Percentiles rank a stretch among this genome's conserved stretches.
Conservation (phyloP, 495 filamentous ascomycete species). For the Barbatosphaeria neglecta region DNA sequence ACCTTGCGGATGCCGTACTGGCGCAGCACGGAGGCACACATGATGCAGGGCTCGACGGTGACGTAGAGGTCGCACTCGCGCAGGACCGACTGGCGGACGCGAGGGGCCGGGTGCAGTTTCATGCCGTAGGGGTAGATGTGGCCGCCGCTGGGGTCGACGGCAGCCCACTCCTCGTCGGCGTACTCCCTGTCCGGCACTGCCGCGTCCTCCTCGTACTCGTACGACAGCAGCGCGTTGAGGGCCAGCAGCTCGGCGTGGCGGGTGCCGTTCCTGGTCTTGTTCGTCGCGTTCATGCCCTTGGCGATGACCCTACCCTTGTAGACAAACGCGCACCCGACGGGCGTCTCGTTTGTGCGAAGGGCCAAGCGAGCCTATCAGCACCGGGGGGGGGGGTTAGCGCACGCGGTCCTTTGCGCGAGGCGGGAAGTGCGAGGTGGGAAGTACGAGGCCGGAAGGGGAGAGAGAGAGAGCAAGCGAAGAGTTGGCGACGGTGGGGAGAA, state of each 20-base stretch:
- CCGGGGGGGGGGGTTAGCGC: constrained; percentile 5
- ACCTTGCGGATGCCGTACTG: constrained; percentile 74
- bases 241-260: constrained; percentile 91
- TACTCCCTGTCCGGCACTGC: constrained; percentile 4
- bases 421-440: background rate
- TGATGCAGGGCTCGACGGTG: constrained; percentile 94
- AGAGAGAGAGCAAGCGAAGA: background rate
- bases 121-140: constrained; percentile 39
- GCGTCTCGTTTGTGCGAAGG: constrained; percentile 75
- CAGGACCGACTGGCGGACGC: constrained; percentile 43
- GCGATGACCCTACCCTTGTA: constrained; percentile 63
- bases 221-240: constrained; percentile 44
- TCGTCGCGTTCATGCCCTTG: constrained; percentile 90
- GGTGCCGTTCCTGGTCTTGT: constrained; percentile 75
- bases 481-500: background rate
- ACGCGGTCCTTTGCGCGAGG: background rate
- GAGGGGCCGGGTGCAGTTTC: constrained; percentile 32
- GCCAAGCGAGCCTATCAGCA: constrained; percentile 59
- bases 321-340: constrained; percentile 91
- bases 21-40: constrained; percentile 88
- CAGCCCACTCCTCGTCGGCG: constrained; percentile 18
- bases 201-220: constrained; percentile 20
- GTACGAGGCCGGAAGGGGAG: background rate
- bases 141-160: constrained; percentile 30
- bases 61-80: constrained; percentile 75